These are phyloP conservation scores for Somion occarium DNA, from an alignment of 1,284 basidiomycete genomes.

Conservation along the genomic window DNA sequence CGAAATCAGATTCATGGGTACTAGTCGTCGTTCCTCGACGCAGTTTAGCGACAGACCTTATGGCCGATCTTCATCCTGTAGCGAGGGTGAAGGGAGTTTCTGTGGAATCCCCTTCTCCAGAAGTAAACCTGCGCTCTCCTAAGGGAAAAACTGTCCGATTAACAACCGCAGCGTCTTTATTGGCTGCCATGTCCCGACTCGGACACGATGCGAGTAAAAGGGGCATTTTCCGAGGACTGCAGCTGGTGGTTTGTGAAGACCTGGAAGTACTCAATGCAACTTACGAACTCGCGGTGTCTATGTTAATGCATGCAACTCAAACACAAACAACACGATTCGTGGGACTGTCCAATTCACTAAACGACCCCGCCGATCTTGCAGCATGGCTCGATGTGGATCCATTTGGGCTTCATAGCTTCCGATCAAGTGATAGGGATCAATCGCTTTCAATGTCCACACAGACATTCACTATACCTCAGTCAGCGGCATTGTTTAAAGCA, in stretches of 20 bases:
- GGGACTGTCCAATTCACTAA: slow-evolving; percentile 76
- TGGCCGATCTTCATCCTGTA: slow-evolving; percentile 43
- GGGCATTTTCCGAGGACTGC: slow-evolving; percentile 38
- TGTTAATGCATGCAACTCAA: slow-evolving; percentile 62
- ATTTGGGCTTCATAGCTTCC: slow-evolving; percentile 71
- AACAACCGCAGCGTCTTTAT: slow-evolving; percentile 47
- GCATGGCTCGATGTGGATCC: slow-evolving; percentile 79
- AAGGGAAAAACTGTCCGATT: slow-evolving; percentile 46
- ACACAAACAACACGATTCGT: slow-evolving; percentile 67
- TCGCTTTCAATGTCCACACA: slow-evolving; percentile 68
- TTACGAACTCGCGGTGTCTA: slow-evolving; percentile 82
- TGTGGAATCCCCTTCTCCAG: slow-evolving; percentile 36
- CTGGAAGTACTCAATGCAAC: slow-evolving; percentile 79
- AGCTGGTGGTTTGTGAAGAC: slow-evolving; percentile 79
- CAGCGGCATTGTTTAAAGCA: slow-evolving; percentile 81
- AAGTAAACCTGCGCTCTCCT: slow-evolving; percentile 29
- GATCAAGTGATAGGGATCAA: slow-evolving; percentile 80
- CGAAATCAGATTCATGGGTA: slow-evolving; percentile 39
- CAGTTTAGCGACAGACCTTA: slow-evolving; percentile 42
- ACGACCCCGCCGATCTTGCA: slow-evolving; percentile 78
- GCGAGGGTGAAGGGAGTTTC: slow-evolving; percentile 36
- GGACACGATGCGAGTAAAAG: slow-evolving; percentile 14
- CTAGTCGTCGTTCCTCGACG: slow-evolving; percentile 54
- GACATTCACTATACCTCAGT: slow-evolving; percentile 86
- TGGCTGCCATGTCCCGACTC: slow-evolving; percentile 30